These are phyloP conservation scores for Alternaria sp. DNA, from an alignment of 2,329 filamentous ascomycete species.

Conservation along the genomic window DNA sequence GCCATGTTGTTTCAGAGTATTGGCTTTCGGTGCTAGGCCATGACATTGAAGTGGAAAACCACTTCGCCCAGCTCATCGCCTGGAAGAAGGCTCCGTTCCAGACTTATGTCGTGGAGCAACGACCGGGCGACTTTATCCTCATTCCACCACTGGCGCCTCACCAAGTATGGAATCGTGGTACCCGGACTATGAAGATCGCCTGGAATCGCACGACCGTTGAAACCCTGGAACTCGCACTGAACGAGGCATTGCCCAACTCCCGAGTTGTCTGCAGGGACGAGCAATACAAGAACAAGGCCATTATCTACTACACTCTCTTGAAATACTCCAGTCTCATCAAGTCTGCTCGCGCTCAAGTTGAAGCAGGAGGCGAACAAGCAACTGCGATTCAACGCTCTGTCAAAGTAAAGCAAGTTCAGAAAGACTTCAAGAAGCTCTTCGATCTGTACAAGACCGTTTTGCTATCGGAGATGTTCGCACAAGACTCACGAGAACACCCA, in stretches of 20 bases:
- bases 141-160: constrained; percentile 93
- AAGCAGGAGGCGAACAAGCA: constrained; percentile 52
- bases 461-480: constrained; percentile 84
- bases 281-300: constrained; percentile 98
- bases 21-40: constrained; percentile 93
- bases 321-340: constrained; percentile 73
- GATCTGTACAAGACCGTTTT: constrained; percentile 79
- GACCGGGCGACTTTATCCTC: constrained; percentile 88
- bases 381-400: constrained; percentile 50
- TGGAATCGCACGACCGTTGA: constrained; percentile 97
- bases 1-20: constrained; percentile 89
- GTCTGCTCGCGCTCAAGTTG: constrained; percentile 66
- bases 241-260: constrained; percentile 87
- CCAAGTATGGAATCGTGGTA: constrained; percentile 98
- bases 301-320: constrained; percentile 84
- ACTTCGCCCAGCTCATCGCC: constrained; percentile 93
- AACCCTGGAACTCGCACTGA: constrained; percentile 83
- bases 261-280: constrained; percentile 94
- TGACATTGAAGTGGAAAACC: constrained; percentile 95
- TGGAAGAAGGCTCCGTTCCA: constrained; percentile 96
- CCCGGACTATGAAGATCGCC: constrained; percentile 94
- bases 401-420: constrained; percentile 74
- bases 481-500: constrained; percentile 70
- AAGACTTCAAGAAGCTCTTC: constrained; percentile 85
- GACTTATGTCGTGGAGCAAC: constrained; percentile 92